Percentiles rank a stretch among this genome's conserved stretches.
phyloP scores from a whole-genome alignment of 371 early-diverging fungal species.

The Mortierella sp. region DNA sequence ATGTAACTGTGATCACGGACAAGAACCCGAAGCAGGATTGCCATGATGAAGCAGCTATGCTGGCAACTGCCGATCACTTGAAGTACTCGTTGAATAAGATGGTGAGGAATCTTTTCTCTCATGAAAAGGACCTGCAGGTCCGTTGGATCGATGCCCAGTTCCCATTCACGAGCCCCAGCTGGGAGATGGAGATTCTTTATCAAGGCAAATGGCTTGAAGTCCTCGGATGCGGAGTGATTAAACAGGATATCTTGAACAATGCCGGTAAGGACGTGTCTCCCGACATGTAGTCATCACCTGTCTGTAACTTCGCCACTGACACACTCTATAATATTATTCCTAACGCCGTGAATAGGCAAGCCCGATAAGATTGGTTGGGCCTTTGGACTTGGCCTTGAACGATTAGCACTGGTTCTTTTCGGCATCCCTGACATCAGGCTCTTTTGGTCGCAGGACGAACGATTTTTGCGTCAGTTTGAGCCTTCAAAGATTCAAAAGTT shows the following conservation, averaged over 20 bases:
- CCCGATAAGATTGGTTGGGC: conserved; percentile 93
- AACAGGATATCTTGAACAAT: conserved; percentile 82
- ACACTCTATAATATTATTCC: background rate
- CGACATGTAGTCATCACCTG: background rate
- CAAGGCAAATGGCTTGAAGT: conserved; percentile 97
- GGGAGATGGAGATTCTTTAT: conserved; percentile 95
- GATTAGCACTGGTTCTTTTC: conserved; percentile 97
- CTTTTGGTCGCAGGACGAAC: conserved; percentile 94
- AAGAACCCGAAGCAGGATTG: conserved; percentile 69
- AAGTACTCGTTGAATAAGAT: conserved; percentile 84
- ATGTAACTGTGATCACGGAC: conserved; percentile 66
- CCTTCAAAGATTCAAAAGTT: conserved; percentile 75
- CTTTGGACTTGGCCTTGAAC: conserved; percentile 95
- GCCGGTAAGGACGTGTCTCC: conserved; percentile 60
- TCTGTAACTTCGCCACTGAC: background rate
- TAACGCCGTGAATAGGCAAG: conserved; percentile 55
- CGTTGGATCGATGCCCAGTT: conserved; percentile 97
- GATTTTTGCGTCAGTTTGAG: conserved; percentile 89
- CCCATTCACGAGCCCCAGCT: conserved; percentile 96
- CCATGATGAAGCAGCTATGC: conserved; percentile 63
- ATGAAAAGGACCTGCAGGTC: conserved; percentile 77
- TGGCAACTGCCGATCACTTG: conserved; percentile 72
- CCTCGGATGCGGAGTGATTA: conserved; percentile 93
- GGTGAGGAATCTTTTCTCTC: conserved; percentile 77
- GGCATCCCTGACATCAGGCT: conserved; percentile 96